Conservation (phyloP, 176 grass and related monocot genomes). For the Oryza brachyantha region DNA sequence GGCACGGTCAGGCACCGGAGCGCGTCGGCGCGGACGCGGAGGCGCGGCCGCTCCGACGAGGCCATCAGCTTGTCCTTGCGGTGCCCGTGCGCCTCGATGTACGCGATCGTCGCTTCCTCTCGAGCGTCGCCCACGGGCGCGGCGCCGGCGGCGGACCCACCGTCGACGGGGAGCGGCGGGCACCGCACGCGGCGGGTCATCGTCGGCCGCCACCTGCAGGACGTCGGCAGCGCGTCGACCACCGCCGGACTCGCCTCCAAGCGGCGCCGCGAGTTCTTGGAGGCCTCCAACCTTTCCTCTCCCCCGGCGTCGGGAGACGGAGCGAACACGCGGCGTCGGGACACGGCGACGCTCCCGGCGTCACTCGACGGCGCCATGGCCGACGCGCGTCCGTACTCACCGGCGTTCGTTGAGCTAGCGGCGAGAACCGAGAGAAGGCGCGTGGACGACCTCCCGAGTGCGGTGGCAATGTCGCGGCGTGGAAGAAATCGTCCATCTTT, state of each 20-base stretch:
- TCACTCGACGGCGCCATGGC: not conserved
- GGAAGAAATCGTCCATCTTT: no score
- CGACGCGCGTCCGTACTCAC: not conserved
- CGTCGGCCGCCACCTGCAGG: no score
- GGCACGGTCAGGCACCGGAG: constrained; percentile 20
- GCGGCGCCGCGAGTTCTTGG: constrained; percentile 14
- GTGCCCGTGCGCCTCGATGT: not conserved
- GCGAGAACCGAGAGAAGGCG: no score
- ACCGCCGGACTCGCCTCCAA: not conserved
- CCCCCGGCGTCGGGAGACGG: not conserved
- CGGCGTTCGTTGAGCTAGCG: no score
- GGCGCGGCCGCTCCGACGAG: not conserved
- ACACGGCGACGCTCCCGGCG: no score
- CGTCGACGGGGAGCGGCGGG: not conserved
- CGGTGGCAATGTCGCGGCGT: no score
- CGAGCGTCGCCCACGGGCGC: not conserved
- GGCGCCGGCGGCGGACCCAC: not conserved
- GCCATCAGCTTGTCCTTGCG: constrained; percentile 26
- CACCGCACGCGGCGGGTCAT: no score
- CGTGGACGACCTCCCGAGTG: no score
- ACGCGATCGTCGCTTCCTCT: constrained; percentile 6
- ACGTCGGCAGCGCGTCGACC: no score
- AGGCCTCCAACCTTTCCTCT: not conserved
- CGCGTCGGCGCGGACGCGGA: constrained; percentile 24
- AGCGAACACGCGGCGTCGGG: not conserved